A percentile compares a stretch with the other conserved stretches of the same genome.
These are phyloP conservation scores for Hordeum pubiflorum DNA, from an alignment of 202 grass and related monocot genomes.

Conservation along the genomic window DNA sequence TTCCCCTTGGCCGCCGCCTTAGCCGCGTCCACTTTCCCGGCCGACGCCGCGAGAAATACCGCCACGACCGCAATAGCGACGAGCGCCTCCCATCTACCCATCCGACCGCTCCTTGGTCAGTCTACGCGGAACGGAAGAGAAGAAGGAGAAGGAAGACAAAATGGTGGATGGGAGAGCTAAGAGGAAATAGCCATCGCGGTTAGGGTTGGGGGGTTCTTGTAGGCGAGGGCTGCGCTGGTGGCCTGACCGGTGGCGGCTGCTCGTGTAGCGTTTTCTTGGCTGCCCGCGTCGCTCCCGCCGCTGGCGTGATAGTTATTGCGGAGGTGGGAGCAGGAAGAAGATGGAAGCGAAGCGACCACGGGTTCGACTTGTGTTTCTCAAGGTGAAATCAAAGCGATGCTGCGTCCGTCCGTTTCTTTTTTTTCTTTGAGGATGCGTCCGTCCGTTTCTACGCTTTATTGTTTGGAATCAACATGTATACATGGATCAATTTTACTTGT, in stretches of 20 bases:
- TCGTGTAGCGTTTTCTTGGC: constrained; percentile 23
- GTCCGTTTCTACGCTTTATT: no score
- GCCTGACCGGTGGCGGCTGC: constrained; percentile 27
- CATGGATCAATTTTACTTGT: no score
- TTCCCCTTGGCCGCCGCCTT: constrained; percentile 19
- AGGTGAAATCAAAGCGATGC: no score
- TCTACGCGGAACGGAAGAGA: not conserved
- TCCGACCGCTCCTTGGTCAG: not conserved
- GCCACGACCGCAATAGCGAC: not conserved
- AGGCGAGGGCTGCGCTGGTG: not conserved
- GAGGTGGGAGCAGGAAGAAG: not conserved
- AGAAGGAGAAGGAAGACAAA: not conserved
- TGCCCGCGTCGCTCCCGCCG: not conserved
- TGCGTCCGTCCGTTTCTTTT: no score
- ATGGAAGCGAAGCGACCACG: not conserved
- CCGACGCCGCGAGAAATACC: not conserved
- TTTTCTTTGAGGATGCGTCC: no score
- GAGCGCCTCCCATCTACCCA: not conserved
- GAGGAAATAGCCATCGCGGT: not conserved
- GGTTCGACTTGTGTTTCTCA: no score
- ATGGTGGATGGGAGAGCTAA: not conserved
- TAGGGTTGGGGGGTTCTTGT: constrained; percentile 27
- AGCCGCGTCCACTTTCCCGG: not conserved
- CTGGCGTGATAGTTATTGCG: constrained; percentile 24
- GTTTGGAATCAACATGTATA: no score